These are phyloP conservation scores for Gamsiella multidivaricata DNA, from an alignment of 192 early-diverging fungal species.

Conservation along the genomic window DNA sequence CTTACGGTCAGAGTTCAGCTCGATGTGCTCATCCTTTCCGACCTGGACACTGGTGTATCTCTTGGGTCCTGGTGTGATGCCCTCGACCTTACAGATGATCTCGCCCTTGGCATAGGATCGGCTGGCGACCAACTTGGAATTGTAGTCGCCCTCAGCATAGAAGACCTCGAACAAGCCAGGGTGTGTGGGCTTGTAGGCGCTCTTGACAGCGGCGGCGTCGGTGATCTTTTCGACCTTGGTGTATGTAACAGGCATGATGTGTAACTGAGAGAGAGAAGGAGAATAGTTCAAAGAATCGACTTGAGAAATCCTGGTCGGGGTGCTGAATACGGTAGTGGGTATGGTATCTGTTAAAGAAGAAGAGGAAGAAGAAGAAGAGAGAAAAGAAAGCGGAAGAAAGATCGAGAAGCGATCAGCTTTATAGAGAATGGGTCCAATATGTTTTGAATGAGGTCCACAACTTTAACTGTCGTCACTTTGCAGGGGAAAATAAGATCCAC, in stretches of 20 bases:
- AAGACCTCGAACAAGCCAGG: slow-evolving; percentile 56
- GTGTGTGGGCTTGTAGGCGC: slow-evolving; percentile 56
- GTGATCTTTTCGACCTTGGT: slow-evolving; percentile 51
- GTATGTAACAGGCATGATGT: slow-evolving; percentile 45
- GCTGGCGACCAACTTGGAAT: slow-evolving; percentile 57
- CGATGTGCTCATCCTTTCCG: slow-evolving; percentile 58
- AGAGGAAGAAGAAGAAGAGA: background rate
- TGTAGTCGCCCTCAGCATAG: slow-evolving; percentile 57
- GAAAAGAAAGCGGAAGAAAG: slow-evolving; percentile 1
- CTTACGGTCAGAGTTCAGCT: slow-evolving; percentile 65
- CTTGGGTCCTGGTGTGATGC: slow-evolving; percentile 62
- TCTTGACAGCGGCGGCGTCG: slow-evolving; percentile 49
- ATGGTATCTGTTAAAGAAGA: background rate
- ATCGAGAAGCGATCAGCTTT: background rate
- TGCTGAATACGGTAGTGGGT: background rate
- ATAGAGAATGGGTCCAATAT: background rate
- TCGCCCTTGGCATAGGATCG: slow-evolving; percentile 58
- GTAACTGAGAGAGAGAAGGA: background rate
- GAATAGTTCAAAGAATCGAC: slow-evolving; percentile 1
- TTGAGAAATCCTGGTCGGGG: background rate
- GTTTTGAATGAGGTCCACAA: too few species aligned
- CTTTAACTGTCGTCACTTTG: background rate
- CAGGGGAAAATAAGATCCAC: too few species aligned
- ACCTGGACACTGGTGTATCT: slow-evolving; percentile 66
- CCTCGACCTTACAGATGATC: slow-evolving; percentile 56